Evolutionary conservation across 139 green algal species (phyloP).

Genomic region (Asterochloris erici): DNA sequence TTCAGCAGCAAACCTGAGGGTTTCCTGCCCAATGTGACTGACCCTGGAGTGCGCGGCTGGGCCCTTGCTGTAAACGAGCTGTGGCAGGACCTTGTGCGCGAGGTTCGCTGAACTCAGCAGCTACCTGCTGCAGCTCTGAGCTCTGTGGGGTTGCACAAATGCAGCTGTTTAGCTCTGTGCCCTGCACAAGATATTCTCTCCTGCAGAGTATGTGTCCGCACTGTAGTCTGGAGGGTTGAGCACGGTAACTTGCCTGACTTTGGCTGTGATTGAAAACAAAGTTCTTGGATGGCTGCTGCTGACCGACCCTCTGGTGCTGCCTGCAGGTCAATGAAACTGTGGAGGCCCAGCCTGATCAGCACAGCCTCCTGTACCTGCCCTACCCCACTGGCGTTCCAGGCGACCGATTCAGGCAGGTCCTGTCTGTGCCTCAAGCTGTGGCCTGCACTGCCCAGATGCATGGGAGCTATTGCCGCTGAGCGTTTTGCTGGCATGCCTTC

Average conservation of each 20-base stretch:
- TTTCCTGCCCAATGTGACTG: conserved; percentile 31
- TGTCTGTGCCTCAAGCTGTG: not conserved
- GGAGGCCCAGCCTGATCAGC: conserved; percentile 6
- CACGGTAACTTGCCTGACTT: not conserved
- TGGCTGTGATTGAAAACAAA: no score
- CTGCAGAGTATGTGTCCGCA: not conserved
- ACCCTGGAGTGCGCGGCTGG: conserved; percentile 17
- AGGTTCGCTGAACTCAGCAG: not conserved
- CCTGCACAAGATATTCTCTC: not conserved
- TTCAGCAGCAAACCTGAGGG: conserved; percentile 9
- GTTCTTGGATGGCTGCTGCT: no score
- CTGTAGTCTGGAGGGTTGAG: not conserved
- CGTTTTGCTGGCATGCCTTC: no score
- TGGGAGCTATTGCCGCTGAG: no score
- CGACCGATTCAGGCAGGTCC: conserved; percentile 55
- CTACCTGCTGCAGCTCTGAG: not conserved
- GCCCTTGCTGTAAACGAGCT: conserved; percentile 32
- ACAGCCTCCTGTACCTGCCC: conserved; percentile 76
- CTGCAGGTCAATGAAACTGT: conserved; percentile 27
- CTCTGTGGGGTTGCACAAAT: not conserved
- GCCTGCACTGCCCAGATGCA: not conserved
- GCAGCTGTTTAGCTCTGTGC: not conserved
- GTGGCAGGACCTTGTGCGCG: conserved; percentile 40
- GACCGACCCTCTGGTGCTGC: not conserved
- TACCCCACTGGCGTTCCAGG: conserved; percentile 75